These are phyloP conservation scores for Saitozyma podzolica DNA, from an alignment of 768 basidiomycete species.

Conservation along the genomic window DNA sequence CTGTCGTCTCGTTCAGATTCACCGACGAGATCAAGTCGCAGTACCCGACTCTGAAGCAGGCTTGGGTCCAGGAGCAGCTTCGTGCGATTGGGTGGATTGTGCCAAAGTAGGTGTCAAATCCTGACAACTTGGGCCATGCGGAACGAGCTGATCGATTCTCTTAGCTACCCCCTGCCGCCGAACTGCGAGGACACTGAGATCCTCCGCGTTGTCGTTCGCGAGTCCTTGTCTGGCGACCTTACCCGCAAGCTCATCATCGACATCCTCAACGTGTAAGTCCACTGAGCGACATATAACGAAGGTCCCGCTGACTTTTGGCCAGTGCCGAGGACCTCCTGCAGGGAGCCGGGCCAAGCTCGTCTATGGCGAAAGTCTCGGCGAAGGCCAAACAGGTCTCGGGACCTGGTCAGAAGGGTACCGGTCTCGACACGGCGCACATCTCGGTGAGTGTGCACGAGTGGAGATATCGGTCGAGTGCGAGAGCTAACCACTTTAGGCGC, in stretches of 20 bases:
- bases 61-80: slow-evolving; percentile 55
- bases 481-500: slow-evolving; percentile 6
- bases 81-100: slow-evolving; percentile 65
- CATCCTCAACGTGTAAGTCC: slow-evolving; percentile 39
- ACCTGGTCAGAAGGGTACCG: slow-evolving; percentile 12
- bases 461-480: neutral
- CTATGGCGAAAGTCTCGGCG: slow-evolving; percentile 28
- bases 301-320: too few species aligned
- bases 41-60: slow-evolving; percentile 61
- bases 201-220: slow-evolving; percentile 65
- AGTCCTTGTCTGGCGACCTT: slow-evolving; percentile 58
- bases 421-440: slow-evolving; percentile 26
- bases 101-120: slow-evolving; percentile 54
- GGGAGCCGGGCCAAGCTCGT: slow-evolving; percentile 32
- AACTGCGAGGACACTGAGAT: slow-evolving; percentile 61
- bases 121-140: neutral
- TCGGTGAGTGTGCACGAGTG: slow-evolving; percentile 16
- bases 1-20: slow-evolving; percentile 62
- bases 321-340: slow-evolving; percentile 39
- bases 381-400: neutral
- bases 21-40: slow-evolving; percentile 60
- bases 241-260: slow-evolving; percentile 40
- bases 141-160: neutral
- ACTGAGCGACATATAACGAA: neutral
- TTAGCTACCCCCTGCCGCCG: slow-evolving; percentile 59